Evolutionary conservation across 768 basidiomycete species (phyloP).

Genomic region (Candolleomyces efflorescens): DNA sequence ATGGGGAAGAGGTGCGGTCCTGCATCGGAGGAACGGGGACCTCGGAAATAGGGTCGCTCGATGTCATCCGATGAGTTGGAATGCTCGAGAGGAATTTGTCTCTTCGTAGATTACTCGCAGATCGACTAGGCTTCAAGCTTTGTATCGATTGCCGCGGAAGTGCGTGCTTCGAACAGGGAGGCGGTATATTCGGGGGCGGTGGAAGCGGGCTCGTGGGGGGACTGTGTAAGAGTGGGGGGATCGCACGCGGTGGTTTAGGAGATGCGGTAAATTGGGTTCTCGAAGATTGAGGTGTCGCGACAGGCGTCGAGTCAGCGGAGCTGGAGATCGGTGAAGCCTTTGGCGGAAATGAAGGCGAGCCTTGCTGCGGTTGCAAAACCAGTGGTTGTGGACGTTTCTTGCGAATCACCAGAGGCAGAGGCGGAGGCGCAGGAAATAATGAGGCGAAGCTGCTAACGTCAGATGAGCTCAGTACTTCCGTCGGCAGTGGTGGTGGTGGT

Average conservation of each 20-base stretch:
- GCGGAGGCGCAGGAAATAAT: slow-evolving; percentile 36
- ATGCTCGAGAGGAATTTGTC: slow-evolving; percentile 13
- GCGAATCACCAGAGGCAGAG: slow-evolving; percentile 32
- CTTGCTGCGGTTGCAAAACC: slow-evolving; percentile 21
- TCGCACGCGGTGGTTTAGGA: slow-evolving; percentile 15
- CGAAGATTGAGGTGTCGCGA: slow-evolving; percentile 38
- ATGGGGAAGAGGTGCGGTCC: background rate
- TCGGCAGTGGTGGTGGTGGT: background rate
- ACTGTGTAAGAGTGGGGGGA: slow-evolving; percentile 27
- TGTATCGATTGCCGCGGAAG: slow-evolving; percentile 13
- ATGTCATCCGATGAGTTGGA: slow-evolving; percentile 22
- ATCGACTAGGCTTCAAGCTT: slow-evolving; percentile 15
- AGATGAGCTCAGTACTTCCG: slow-evolving; percentile 1
- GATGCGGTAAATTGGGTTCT: slow-evolving; percentile 14
- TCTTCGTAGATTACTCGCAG: slow-evolving; percentile 11
- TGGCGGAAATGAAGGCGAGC: slow-evolving; percentile 18
- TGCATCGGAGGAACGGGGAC: slow-evolving; percentile 17
- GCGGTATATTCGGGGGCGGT: slow-evolving; percentile 20
- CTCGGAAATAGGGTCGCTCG: slow-evolving; percentile 24
- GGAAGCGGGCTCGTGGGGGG: slow-evolving; percentile 37
- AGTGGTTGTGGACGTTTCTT: slow-evolving; percentile 37
- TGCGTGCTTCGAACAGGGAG: background rate
- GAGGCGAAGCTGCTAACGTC: slow-evolving; percentile 17
- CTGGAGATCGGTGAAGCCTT: slow-evolving; percentile 30
- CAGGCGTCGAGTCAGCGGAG: slow-evolving; percentile 38